A percentile compares a stretch with the other conserved stretches of the same genome.
phyloP scores from a whole-genome alignment of 2,329 filamentous ascomycete genomes.

The Microdochium paspali region DNA sequence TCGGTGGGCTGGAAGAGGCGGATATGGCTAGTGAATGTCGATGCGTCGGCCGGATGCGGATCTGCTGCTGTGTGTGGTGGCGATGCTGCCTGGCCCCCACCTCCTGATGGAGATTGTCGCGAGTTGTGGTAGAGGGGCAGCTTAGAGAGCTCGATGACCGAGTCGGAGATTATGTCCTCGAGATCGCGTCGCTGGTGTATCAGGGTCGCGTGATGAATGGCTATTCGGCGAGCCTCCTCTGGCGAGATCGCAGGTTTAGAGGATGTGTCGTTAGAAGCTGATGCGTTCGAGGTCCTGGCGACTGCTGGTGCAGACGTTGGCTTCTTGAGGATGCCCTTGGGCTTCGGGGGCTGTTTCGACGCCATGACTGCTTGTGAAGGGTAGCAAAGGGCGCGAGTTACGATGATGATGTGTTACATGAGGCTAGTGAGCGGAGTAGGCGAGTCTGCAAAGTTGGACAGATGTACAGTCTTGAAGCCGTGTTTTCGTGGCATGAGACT shows the following conservation, averaged over 20 bases:
- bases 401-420: too few species aligned
- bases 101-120: too few species aligned
- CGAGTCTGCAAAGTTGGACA: too few species aligned
- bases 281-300: slow-evolving; percentile 19
- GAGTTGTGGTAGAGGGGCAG: slow-evolving; percentile 29
- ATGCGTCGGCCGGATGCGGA: slow-evolving; percentile 48
- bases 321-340: slow-evolving; percentile 55
- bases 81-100: not conserved
- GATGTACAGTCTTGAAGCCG: too few species aligned
- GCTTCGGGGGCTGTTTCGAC: slow-evolving; percentile 8
- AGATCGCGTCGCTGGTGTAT: slow-evolving; percentile 76
- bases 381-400: too few species aligned
- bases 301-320: slow-evolving; percentile 28
- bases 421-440: too few species aligned
- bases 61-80: slow-evolving; percentile 11
- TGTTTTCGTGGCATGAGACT: too few species aligned
- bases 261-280: slow-evolving; percentile 21
- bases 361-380: not conserved
- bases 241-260: slow-evolving; percentile 3
- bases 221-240: slow-evolving; percentile 49
- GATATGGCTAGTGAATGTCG: slow-evolving; percentile 57
- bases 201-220: slow-evolving; percentile 71
- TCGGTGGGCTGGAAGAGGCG: slow-evolving; percentile 74
- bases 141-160: slow-evolving; percentile 62
- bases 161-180: slow-evolving; percentile 63